Evolutionary conservation across 345 rosid genomes (phyloP).

Genomic region (Fremontodendron californicum): DNA sequence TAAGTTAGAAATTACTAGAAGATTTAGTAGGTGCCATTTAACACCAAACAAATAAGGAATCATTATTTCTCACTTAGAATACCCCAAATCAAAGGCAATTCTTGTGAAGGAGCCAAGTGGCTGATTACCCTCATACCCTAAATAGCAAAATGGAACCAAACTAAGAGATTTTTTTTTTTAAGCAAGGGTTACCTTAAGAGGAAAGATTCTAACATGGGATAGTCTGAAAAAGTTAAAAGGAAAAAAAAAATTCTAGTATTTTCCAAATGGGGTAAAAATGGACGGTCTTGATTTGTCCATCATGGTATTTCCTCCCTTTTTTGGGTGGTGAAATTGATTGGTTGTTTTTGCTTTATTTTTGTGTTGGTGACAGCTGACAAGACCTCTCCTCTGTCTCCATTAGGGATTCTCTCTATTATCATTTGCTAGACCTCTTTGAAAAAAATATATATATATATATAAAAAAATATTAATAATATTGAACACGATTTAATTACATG

Average conservation of each 20-base stretch:
- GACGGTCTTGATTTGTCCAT: constrained; percentile 30
- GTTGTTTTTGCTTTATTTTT: background rate
- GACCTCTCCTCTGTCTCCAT: constrained; percentile 29
- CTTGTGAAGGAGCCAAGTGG: background rate
- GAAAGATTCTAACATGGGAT: constrained; percentile 31
- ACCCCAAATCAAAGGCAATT: background rate
- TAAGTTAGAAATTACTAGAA: too few species aligned
- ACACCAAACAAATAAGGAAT: too few species aligned
- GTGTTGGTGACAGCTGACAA: constrained; percentile 12
- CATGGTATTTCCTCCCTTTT: background rate
- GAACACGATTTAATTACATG: too few species aligned
- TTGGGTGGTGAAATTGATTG: background rate
- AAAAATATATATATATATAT: too few species aligned
- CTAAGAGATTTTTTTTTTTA: too few species aligned
- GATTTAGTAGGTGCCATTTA: too few species aligned
- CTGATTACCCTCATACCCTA: constrained; percentile 4
- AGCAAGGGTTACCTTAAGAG: constrained; percentile 24
- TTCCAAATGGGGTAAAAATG: constrained; percentile 11
- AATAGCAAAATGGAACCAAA: constrained; percentile 3
- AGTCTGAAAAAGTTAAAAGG: background rate
- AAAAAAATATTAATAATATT: too few species aligned
- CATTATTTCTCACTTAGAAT: background rate
- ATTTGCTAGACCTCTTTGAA: too few species aligned
- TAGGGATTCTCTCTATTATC: constrained; percentile 27
- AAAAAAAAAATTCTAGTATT: background rate